Evolutionary conservation across 768 basidiomycete species (phyloP).

Genomic region (Gautieria morchelliformis): DNA sequence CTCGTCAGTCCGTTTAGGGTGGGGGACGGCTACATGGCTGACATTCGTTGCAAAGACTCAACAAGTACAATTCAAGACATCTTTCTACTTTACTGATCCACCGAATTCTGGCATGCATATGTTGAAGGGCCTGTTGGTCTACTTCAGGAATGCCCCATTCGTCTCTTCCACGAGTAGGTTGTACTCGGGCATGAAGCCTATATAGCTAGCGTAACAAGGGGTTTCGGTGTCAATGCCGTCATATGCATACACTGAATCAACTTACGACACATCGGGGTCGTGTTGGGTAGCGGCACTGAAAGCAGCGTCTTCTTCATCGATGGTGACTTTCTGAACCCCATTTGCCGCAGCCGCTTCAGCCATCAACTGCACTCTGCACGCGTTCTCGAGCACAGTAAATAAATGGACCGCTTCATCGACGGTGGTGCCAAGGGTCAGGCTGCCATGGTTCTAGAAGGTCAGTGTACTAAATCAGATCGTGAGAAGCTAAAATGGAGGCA

Average conservation of each 20-base stretch:
- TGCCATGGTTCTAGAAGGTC: neutral
- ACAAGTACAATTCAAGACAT: too few species aligned
- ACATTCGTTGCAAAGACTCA: neutral
- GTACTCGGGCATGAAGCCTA: constrained; percentile 1
- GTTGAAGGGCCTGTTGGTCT: neutral
- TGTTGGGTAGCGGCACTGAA: neutral
- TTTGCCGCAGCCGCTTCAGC: constrained; percentile 12
- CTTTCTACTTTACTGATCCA: too few species aligned
- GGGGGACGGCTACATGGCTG: too few species aligned
- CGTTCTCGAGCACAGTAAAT: constrained; percentile 11
- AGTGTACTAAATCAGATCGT: neutral
- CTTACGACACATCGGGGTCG: neutral
- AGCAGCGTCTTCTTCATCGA: neutral
- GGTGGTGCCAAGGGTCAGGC: neutral
- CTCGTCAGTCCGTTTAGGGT: too few species aligned
- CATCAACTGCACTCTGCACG: constrained; percentile 15
- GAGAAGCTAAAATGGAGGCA: neutral
- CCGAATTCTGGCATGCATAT: too few species aligned
- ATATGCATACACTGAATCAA: neutral
- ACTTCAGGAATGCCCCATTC: neutral
- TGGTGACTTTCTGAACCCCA: neutral
- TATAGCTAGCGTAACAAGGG: neutral
- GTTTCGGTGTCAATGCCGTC: too few species aligned
- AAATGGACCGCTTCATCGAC: constrained; percentile 7
- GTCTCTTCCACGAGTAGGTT: constrained; percentile 2